A percentile compares a stretch with the other conserved stretches of the same genome.
phyloP scores from a whole-genome alignment of 768 basidiomycete genomes.

The Serendipita sp. region DNA sequence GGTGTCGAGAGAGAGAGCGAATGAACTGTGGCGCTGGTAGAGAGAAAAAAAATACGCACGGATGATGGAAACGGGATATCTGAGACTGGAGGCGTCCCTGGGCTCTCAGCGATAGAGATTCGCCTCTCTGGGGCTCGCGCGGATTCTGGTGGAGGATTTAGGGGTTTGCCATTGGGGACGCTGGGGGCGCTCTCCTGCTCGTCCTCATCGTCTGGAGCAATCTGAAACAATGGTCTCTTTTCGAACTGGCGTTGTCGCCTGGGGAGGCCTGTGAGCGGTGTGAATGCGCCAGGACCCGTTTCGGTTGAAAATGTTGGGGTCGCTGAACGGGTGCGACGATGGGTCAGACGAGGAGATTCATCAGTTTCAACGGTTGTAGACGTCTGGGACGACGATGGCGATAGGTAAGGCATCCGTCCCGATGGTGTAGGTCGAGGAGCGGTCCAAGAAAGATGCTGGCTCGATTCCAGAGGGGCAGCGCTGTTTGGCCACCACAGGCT shows the following conservation, averaged over 20 bases:
- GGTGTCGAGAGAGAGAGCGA: not conserved
- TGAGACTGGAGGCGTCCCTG: not conserved
- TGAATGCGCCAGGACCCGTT: constrained; percentile 3
- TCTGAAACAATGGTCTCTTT: constrained; percentile 3
- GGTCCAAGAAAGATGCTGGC: not conserved
- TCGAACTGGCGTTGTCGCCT: constrained; percentile 4
- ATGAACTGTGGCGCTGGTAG: not conserved
- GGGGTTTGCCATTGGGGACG: not conserved
- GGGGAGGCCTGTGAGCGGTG: not conserved
- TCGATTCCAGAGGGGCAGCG: no score
- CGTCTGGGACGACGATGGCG: constrained; percentile 1
- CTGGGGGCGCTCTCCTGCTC: not conserved
- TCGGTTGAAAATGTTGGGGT: constrained; percentile 3
- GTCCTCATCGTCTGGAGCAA: constrained; percentile 5
- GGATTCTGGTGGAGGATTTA: not conserved
- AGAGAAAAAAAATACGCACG: not conserved
- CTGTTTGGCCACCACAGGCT: no score
- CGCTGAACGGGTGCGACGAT: constrained; percentile 1
- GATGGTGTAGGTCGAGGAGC: not conserved
- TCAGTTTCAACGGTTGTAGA: not conserved
- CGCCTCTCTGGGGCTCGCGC: not conserved
- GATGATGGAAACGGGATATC: not conserved
- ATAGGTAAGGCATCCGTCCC: not conserved
- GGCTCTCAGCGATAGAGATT: not conserved
- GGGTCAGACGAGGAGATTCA: not conserved